Evolutionary conservation across 2,329 filamentous ascomycete genomes (phyloP), one percentile per base, ranked within the genome.

Genomic region (Beauveria scarabaeidicola): DNA sequence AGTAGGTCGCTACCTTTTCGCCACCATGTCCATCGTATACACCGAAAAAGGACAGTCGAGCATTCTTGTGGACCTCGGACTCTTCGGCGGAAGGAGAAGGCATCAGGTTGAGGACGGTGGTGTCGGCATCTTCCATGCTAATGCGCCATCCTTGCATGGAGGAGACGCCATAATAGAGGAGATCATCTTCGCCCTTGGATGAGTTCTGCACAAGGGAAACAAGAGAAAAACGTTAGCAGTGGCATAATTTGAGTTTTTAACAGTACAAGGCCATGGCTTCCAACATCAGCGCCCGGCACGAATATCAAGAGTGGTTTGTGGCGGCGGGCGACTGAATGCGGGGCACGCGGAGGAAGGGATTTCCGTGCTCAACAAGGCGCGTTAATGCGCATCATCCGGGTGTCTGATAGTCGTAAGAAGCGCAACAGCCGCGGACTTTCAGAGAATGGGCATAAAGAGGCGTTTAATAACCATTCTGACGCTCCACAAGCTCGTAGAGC

Each of bases 121-220:
- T 90, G 78, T 99, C 94, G 64, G 94, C 87, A 74, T 99, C 94
- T 75, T 99, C 94, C 94, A 99, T 99, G 80, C 90, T 96, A 78
- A 99, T 97, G 78, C 94, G 89, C 94, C 94, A 99, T 80, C 94
- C 94, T 78, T 99, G 94, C 94, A 99, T 99, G 76, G 91, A 91
- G 66, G 94, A 99, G 66, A 97, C 86, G 72, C 94, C 94, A 75
- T 90, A 99, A 72, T 94, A 77, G 72, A 96, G 86, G 72, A 90
- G 87, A 66, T 96, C 91, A 89, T 97, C 92, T 78, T 91, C 87
- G 76, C 92, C 92, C 72, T 86, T 86, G 73, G 88, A 87, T 70
- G 94, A 99, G 77, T 86, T 81, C 94, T 97, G 72, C 61, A 9
- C 21, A 19, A 32, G 15, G 17, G n/a, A 36, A 50, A 21, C 7